A percentile compares a stretch with the other conserved stretches of the same genome.
These are phyloP conservation scores for Nepenthes alata DNA, from an alignment of 179 eudicot species.

Conservation along the genomic window DNA sequence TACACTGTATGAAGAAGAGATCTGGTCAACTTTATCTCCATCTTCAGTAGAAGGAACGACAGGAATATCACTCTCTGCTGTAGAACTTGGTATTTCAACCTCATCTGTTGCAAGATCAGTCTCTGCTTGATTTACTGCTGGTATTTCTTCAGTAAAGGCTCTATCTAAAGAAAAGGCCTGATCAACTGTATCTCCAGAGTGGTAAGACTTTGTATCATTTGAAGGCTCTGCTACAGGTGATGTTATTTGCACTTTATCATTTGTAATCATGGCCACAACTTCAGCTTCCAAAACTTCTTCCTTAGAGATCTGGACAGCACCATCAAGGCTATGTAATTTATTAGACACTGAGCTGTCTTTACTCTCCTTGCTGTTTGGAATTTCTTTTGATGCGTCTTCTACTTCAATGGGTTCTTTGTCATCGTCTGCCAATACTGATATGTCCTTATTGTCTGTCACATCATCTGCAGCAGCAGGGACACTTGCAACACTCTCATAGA, in stretches of 20 bases:
- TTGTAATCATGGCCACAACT: background rate
- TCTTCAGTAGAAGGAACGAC: background rate
- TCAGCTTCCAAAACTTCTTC: constrained; percentile 18
- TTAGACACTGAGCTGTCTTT: constrained; percentile 18
- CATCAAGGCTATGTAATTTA: constrained; percentile 15
- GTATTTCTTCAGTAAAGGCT: constrained; percentile 11
- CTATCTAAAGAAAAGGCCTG: no score
- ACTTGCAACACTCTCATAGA: constrained; percentile 5
- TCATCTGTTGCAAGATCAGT: background rate
- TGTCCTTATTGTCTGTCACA: constrained; percentile 1
- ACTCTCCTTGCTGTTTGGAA: constrained; percentile 10
- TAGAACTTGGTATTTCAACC: constrained; percentile 7
- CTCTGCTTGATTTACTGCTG: background rate
- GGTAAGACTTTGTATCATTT: no score
- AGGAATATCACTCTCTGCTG: constrained; percentile 1
- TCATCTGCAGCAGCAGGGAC: constrained; percentile 11
- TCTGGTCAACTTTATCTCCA: constrained; percentile 2
- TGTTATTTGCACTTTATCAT: no score
- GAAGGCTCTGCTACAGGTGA: no score
- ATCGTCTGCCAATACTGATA: no score
- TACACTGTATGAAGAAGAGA: constrained; percentile 11
- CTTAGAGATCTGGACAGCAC: constrained; percentile 11
- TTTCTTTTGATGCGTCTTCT: constrained; percentile 17
- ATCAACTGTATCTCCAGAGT: no score
- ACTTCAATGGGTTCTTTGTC: constrained; percentile 2